phyloP scores from a whole-genome alignment of 2,329 filamentous ascomycete species.

The Stemphylium beticola region DNA sequence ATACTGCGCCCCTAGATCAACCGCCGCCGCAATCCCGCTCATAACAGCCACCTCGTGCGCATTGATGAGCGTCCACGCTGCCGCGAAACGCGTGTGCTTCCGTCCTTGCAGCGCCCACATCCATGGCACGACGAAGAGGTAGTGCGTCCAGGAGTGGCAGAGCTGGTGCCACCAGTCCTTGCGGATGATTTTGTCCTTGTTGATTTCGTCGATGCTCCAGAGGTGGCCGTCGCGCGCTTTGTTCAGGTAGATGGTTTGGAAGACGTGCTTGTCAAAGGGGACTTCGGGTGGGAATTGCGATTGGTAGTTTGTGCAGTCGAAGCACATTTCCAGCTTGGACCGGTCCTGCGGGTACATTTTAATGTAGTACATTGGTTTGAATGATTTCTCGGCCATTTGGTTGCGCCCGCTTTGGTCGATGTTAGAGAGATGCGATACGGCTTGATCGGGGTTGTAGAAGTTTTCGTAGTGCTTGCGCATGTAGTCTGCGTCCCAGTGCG shows the following conservation, averaged over 20 bases:
- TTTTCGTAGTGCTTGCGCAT: slow-evolving; percentile 74
- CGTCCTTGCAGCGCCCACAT: slow-evolving; percentile 75
- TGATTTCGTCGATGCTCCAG: slow-evolving; percentile 67
- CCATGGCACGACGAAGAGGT: slow-evolving; percentile 69
- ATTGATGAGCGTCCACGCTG: slow-evolving; percentile 72
- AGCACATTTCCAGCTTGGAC: slow-evolving; percentile 66
- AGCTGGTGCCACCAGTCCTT: slow-evolving; percentile 73
- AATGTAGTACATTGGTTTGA: slow-evolving; percentile 70
- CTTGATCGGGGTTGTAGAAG: slow-evolving; percentile 58
- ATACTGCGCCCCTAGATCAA: slow-evolving; percentile 70
- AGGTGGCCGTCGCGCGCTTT: slow-evolving; percentile 60
- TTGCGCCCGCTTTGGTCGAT: slow-evolving; percentile 51
- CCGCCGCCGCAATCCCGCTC: slow-evolving; percentile 73
- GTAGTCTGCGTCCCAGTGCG: slow-evolving; percentile 69
- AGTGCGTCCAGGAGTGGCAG: slow-evolving; percentile 68
- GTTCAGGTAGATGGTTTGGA: slow-evolving; percentile 73
- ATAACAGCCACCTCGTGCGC: slow-evolving; percentile 75
- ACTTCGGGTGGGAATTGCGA: slow-evolving; percentile 67
- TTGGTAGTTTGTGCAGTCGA: slow-evolving; percentile 79
- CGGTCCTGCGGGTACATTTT: slow-evolving; percentile 64
- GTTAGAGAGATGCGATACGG: slow-evolving; percentile 50
- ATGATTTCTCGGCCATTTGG: slow-evolving; percentile 58
- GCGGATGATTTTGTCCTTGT: slow-evolving; percentile 65
- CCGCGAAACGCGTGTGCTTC: slow-evolving; percentile 68
- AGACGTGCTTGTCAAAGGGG: slow-evolving; percentile 67